Evolutionary conservation across 495 filamentous ascomycete genomes (phyloP).

Genomic region (Podospora didyma): DNA sequence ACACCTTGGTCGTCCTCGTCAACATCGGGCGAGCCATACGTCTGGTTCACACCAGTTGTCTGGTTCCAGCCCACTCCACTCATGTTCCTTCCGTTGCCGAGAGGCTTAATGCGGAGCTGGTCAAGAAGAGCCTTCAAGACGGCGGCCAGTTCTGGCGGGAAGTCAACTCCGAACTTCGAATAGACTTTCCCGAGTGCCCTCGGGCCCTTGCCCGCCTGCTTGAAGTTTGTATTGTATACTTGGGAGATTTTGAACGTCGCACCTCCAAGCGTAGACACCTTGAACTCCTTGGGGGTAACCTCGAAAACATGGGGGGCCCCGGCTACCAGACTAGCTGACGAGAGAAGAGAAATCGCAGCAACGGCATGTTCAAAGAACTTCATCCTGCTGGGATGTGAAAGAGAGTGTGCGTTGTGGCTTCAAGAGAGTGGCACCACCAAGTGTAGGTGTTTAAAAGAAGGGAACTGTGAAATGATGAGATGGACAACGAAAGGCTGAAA

Average conservation of each 20-base stretch:
- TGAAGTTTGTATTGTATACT: slow-evolving; percentile 37
- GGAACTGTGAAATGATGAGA: background rate
- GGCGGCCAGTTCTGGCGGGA: slow-evolving; percentile 29
- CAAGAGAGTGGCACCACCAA: too few relatives aligned
- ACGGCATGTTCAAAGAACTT: slow-evolving; percentile 22
- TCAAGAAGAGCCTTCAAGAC: slow-evolving; percentile 26
- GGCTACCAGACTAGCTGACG: slow-evolving; percentile 19
- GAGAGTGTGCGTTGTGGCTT: background rate
- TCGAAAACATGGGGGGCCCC: slow-evolving; percentile 17
- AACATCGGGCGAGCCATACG: background rate
- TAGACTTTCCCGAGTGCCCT: slow-evolving; percentile 40
- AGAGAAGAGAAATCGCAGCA: slow-evolving; percentile 24
- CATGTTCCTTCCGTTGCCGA: background rate
- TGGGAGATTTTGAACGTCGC: slow-evolving; percentile 38
- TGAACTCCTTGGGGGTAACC: slow-evolving; percentile 19
- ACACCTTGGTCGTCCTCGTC: slow-evolving; percentile 7
- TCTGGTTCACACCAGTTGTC: slow-evolving; percentile 12
- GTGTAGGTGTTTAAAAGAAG: too few relatives aligned
- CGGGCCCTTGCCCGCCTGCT: slow-evolving; percentile 31
- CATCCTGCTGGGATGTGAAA: slow-evolving; percentile 11
- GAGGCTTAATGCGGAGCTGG: slow-evolving; percentile 4
- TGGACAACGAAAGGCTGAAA: slow-evolving; percentile 1
- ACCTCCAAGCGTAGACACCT: slow-evolving; percentile 33
- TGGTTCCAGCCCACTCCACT: background rate
- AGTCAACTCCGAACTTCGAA: slow-evolving; percentile 33